Percentiles rank a stretch among this genome's conserved stretches.
These are phyloP conservation scores for Phytophthora citricola DNA, from an alignment of 352 stramenopile genomes.

Conservation along the genomic window DNA sequence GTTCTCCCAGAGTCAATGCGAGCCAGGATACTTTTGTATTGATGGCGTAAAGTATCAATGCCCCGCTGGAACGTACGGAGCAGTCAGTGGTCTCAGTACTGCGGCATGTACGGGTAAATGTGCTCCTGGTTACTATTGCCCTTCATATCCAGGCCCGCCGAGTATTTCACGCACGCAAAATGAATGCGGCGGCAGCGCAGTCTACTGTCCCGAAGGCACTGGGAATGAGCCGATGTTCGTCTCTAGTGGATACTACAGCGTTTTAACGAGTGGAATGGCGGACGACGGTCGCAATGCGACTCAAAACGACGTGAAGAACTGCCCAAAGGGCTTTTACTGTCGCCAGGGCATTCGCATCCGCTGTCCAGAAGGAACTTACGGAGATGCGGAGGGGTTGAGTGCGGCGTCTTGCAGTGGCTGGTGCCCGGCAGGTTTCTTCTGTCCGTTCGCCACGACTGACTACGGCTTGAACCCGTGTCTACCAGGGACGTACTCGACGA, in stretches of 20 bases:
- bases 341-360: conserved; percentile 66
- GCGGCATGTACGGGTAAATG: conserved; percentile 68
- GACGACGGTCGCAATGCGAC: conserved; percentile 58
- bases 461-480: conserved; percentile 51
- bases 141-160: conserved; percentile 53
- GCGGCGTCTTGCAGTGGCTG: conserved; percentile 60
- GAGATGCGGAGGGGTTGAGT: conserved; percentile 55
- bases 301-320: conserved; percentile 55
- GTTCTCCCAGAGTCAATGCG: conserved; percentile 68
- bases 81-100: conserved; percentile 41
- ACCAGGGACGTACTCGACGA: conserved; percentile 49
- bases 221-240: conserved; percentile 56
- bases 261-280: conserved; percentile 45
- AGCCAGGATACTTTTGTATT: conserved; percentile 78
- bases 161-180: conserved; percentile 51
- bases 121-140: conserved; percentile 72
- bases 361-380: conserved; percentile 75
- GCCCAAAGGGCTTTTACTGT: conserved; percentile 76
- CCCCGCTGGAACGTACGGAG: conserved; percentile 75
- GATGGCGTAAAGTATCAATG: conserved; percentile 75
- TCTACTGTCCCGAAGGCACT: conserved; percentile 69
- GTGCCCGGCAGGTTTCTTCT: conserved; percentile 77
- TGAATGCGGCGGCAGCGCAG: conserved; percentile 54
- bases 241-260: conserved; percentile 56
- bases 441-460: conserved; percentile 60